phyloP scores from a whole-genome alignment of 2,329 filamentous ascomycete genomes.

The Penicillium thymicola region DNA sequence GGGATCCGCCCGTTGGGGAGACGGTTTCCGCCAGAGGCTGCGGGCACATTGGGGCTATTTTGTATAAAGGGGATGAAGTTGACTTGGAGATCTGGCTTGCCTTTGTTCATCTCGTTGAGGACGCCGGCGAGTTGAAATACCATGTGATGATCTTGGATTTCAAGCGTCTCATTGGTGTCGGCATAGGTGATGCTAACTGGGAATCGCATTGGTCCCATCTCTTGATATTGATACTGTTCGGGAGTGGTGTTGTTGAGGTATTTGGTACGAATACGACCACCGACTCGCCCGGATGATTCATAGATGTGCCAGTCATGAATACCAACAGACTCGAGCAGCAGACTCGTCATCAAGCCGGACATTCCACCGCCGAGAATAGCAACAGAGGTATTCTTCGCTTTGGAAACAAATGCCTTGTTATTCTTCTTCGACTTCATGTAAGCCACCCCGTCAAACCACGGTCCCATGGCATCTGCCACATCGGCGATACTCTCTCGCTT shows the following conservation, averaged over 20 bases:
- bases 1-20: slow-evolving; percentile 54
- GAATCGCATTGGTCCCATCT: slow-evolving; percentile 49
- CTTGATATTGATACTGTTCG: slow-evolving; percentile 38
- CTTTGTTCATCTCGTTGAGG: slow-evolving; percentile 42
- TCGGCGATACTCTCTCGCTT: slow-evolving; percentile 30
- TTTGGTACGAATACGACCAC: slow-evolving; percentile 45
- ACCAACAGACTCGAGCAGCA: slow-evolving; percentile 45
- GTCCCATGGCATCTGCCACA: slow-evolving; percentile 37
- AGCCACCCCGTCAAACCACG: slow-evolving; percentile 43
- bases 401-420: slow-evolving; percentile 21
- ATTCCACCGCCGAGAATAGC: slow-evolving; percentile 42
- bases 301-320: slow-evolving; percentile 47
- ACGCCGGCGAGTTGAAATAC: slow-evolving; percentile 43
- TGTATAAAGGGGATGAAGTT: slow-evolving; percentile 46
- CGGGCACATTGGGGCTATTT: slow-evolving; percentile 51
- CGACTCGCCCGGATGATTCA: slow-evolving; percentile 43
- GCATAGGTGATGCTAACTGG: slow-evolving; percentile 42
- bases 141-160: slow-evolving; percentile 45
- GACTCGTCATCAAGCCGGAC: slow-evolving; percentile 37
- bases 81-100: slow-evolving; percentile 36
- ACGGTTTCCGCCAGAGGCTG: slow-evolving; percentile 48
- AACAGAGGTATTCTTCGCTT: slow-evolving; percentile 33
- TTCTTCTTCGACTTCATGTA: slow-evolving; percentile 34
- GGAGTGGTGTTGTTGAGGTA: slow-evolving; percentile 42
- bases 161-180: slow-evolving; percentile 42